These are phyloP conservation scores for Cutaneotrichosporon arboriforme DNA, from an alignment of 1,284 basidiomycete genomes.

Conservation along the genomic window DNA sequence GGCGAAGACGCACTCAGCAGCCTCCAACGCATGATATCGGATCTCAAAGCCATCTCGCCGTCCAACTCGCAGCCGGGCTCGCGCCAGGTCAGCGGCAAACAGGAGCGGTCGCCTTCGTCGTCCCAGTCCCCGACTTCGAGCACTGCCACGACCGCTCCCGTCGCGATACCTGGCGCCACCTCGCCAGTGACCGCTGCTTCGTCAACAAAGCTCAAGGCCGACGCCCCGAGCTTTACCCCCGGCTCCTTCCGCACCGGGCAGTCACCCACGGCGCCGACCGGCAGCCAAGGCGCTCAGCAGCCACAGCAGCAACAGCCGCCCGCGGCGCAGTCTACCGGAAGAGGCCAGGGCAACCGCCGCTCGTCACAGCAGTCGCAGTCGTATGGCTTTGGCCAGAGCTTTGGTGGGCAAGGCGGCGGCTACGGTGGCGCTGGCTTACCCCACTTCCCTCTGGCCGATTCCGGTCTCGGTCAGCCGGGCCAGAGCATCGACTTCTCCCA, in stretches of 20 bases:
- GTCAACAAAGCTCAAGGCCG: slow-evolving; percentile 43
- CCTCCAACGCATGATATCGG: slow-evolving; percentile 45
- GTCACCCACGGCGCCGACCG: slow-evolving; percentile 11
- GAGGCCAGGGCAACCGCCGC: neutral
- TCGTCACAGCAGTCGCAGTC: slow-evolving; percentile 15
- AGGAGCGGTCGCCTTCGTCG: slow-evolving; percentile 7
- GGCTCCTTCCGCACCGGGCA: slow-evolving; percentile 14
- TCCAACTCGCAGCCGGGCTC: slow-evolving; percentile 18
- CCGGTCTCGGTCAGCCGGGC: slow-evolving; percentile 13
- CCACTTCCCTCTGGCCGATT: slow-evolving; percentile 17
- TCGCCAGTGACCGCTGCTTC: slow-evolving; percentile 2
- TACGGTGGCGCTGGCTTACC: slow-evolving; percentile 12
- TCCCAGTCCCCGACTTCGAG: neutral
- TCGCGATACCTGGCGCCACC: slow-evolving; percentile 12
- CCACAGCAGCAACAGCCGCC: slow-evolving; percentile 6
- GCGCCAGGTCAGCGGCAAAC: slow-evolving; percentile 20
- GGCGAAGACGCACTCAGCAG: slow-evolving; percentile 36
- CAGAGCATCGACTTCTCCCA: slow-evolving; percentile 26
- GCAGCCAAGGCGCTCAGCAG: neutral
- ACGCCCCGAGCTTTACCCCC: slow-evolving; percentile 46
- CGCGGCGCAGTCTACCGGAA: neutral
- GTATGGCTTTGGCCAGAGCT: slow-evolving; percentile 5
- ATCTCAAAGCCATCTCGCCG: slow-evolving; percentile 38
- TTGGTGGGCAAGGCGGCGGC: neutral
- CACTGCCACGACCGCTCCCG: slow-evolving; percentile 4